A percentile compares a stretch with the other conserved stretches of the same genome.
Conservation (phyloP, 2,329 filamentous ascomycete genomes). For the Botrytis fabae region DNA sequence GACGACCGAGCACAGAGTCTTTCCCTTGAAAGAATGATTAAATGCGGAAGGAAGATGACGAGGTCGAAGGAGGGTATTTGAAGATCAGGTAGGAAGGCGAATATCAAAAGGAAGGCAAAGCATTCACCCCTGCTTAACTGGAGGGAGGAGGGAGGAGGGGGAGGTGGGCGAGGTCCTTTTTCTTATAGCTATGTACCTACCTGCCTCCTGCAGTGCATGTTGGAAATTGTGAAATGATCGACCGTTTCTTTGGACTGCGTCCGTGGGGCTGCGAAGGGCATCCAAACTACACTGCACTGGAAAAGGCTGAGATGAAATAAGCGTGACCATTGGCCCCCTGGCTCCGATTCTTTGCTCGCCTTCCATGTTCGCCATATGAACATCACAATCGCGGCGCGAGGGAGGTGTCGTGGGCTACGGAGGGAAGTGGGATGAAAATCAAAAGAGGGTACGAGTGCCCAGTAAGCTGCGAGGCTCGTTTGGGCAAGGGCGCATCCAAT, state of each 20-base stretch:
- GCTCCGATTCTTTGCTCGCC: background rate
- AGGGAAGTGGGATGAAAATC: background rate
- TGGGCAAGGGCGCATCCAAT: background rate
- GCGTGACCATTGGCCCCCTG: background rate
- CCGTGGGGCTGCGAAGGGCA: background rate
- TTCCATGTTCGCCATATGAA: background rate
- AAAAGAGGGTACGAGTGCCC: background rate
- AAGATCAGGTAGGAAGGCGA: background rate
- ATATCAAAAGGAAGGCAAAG: background rate
- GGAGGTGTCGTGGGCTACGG: background rate
- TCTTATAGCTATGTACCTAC: conserved; percentile 1
- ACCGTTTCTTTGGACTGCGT: background rate
- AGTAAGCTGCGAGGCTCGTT: background rate
- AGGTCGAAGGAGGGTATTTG: background rate
- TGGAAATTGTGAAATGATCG: background rate
- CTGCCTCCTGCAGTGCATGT: background rate
- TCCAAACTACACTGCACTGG: background rate
- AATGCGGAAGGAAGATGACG: background rate
- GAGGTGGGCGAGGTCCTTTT: background rate
- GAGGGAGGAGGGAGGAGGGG: background rate
- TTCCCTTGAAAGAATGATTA: background rate
- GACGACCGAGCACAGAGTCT: background rate
- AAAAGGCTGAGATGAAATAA: conserved; percentile 7
- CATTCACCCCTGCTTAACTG: background rate
- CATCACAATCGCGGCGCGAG: background rate